These are phyloP conservation scores for Cladosporium sphaerospermum DNA, from an alignment of 2,329 filamentous ascomycete species.

Conservation along the genomic window DNA sequence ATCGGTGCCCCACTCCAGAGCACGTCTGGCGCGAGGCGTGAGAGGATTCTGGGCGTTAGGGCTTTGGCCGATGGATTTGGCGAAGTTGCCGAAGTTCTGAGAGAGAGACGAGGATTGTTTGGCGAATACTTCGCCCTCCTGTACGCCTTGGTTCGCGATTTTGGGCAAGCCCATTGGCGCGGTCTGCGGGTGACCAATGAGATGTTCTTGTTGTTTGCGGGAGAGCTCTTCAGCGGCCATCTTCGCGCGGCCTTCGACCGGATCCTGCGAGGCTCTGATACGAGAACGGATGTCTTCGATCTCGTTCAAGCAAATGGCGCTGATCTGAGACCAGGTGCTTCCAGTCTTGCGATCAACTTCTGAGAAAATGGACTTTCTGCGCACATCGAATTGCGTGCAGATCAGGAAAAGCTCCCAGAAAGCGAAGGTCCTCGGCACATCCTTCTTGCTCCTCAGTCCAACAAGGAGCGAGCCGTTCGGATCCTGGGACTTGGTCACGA, in stretches of 20 bases:
- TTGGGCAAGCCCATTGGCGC: slow-evolving; percentile 22
- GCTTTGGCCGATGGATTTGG: slow-evolving; percentile 45
- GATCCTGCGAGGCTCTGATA: slow-evolving; percentile 47
- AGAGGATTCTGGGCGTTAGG: slow-evolving; percentile 32
- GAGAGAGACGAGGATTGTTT: slow-evolving; percentile 15
- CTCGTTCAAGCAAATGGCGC: slow-evolving; percentile 60
- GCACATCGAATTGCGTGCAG: slow-evolving; percentile 64
- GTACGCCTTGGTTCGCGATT: slow-evolving; percentile 24
- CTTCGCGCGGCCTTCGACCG: slow-evolving; percentile 16
- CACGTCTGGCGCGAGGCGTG: slow-evolving; percentile 31
- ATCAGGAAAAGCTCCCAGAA: slow-evolving; percentile 88
- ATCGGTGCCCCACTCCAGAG: slow-evolving; percentile 24
- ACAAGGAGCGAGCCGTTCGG: slow-evolving; percentile 84
- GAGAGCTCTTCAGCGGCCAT: slow-evolving; percentile 15
- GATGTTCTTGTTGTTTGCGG: slow-evolving; percentile 16
- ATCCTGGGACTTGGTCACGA: slow-evolving; percentile 43
- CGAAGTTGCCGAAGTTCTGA: slow-evolving; percentile 38
- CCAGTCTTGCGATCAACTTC: slow-evolving; percentile 78
- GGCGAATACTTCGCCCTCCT: slow-evolving; percentile 22
- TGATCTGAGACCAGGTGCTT: slow-evolving; percentile 75
- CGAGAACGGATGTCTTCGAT: slow-evolving; percentile 62
- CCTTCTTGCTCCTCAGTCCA: slow-evolving; percentile 76
- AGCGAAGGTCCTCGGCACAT: slow-evolving; percentile 73
- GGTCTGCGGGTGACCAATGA: slow-evolving; percentile 30
- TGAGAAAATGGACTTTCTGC: slow-evolving; percentile 74